Evolutionary conservation across 495 filamentous ascomycete genomes (phyloP), one percentile per base, ranked within the genome.

Genomic region (Aspergillus coremiiformis): DNA sequence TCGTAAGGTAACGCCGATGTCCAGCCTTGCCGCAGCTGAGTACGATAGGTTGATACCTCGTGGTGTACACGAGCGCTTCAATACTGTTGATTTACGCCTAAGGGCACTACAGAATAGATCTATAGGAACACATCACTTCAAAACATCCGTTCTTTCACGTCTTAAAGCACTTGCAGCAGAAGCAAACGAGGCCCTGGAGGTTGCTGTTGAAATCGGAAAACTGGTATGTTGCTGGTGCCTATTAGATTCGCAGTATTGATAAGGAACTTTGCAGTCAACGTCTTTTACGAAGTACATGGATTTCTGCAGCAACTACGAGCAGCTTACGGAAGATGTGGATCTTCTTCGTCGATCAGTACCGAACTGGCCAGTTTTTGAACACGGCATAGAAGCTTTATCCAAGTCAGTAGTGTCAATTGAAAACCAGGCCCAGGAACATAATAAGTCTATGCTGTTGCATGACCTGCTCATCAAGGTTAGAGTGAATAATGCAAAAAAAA

Each of bases 401-500:
- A 84, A 84, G 42, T 85, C 88, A 4, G 67, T 94, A 8, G 77
- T 81, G 15, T 86, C 91, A 0, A 78, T 80, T 8, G 84, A 90
- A 50, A 81, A 75, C 55, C 76, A 80, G 35, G 70, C 74, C 33
- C 77, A 81, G 12, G 75, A 82, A 47, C 74, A 78, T 14, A 86
- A 81, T 57, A 93, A 86, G 57, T 84, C 86, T 3, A 69, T 96
- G 54, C 85, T 84, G 1, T 77, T 95, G 56, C 82, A 82, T 54
- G 93, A 98, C 66, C 76, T 98, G 42, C 77, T 97, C 33, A 90
- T 96, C 44, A 97, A 97, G 80, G 91, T 89, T 67, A 47, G 69
- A 49, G 0, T 37, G 10, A n/a, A 23, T 4, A 11, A 14, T 37
- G 0, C 37, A 15, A 29, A 33, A 9, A 26, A 33, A 9, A 47